Conservation (phyloP, 192 early-diverging fungal species). For the Podila epigama region DNA sequence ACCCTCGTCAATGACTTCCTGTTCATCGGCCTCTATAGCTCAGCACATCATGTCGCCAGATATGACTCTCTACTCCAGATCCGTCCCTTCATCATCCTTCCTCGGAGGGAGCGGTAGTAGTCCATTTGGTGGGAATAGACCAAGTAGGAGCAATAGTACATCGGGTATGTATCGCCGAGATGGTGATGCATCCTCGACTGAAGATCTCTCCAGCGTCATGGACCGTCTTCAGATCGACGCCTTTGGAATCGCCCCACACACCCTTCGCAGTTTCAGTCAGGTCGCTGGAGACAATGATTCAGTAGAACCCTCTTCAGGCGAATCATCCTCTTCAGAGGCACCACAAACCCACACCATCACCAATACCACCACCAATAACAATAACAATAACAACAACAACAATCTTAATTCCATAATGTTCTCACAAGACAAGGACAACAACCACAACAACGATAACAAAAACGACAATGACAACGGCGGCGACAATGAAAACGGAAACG, state of each 20-base stretch:
- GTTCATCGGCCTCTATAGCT: neutral
- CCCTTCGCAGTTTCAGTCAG: constrained; percentile 35
- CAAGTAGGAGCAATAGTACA: constrained; percentile 29
- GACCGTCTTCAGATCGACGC: constrained; percentile 36
- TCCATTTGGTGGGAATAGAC: neutral
- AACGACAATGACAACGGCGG: too few species aligned
- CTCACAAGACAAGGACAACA: neutral
- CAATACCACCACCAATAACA: too few species aligned
- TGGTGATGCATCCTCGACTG: constrained; percentile 9
- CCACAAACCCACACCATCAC: too few species aligned
- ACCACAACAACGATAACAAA: neutral
- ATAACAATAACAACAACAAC: too few species aligned
- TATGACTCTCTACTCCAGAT: constrained; percentile 13
- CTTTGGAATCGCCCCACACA: constrained; percentile 38
- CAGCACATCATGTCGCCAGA: neutral
- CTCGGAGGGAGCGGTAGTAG: constrained; percentile 11
- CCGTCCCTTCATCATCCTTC: constrained; percentile 20
- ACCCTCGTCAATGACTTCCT: neutral
- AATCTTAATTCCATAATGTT: neutral
- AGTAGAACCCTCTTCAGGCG: constrained; percentile 21
- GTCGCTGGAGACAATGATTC: constrained; percentile 41
- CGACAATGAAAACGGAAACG: too few species aligned
- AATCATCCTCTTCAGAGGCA: constrained; percentile 14
- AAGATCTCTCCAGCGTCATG: constrained; percentile 40
- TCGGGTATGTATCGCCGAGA: neutral